Evolutionary conservation across 2,329 filamentous ascomycete genomes (phyloP).

Genomic region (Lecanoromycetidae sp.): DNA sequence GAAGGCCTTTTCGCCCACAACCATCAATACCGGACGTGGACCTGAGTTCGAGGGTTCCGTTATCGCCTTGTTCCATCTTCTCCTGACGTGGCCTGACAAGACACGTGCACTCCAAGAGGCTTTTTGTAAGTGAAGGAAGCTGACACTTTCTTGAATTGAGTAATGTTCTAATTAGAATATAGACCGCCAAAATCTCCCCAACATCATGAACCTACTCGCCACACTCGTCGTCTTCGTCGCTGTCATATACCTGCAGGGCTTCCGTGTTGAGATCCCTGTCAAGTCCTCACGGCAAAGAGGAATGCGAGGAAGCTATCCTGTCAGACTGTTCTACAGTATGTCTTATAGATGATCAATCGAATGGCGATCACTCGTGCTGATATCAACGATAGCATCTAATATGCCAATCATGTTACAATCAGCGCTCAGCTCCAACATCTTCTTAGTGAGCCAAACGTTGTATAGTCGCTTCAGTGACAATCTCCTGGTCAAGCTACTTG

Average conservation of each 20-base stretch:
- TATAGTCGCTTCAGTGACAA: slow-evolving; percentile 99
- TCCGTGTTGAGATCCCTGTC: slow-evolving; percentile 99
- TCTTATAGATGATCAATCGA: too few species aligned
- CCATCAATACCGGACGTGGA: slow-evolving; percentile 97
- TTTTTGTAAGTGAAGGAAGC: too few species aligned
- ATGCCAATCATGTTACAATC: slow-evolving; percentile 99
- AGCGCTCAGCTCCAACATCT: slow-evolving; percentile 95
- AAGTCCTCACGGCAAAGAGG: slow-evolving; percentile 98
- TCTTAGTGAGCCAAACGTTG: slow-evolving; percentile 98
- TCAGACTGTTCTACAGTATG: slow-evolving; percentile 87
- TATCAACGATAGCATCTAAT: slow-evolving; percentile 52
- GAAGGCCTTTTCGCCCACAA: slow-evolving; percentile 99
- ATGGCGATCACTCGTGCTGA: neutral
- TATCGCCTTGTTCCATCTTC: slow-evolving; percentile 92
- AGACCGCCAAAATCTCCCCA: slow-evolving; percentile 93
- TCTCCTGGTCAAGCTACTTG: slow-evolving; percentile 90
- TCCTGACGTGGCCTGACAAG: slow-evolving; percentile 99
- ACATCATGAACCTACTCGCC: slow-evolving; percentile 96
- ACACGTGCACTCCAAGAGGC: slow-evolving; percentile 95
- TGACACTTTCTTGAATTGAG: too few species aligned
- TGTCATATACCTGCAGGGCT: slow-evolving; percentile 98
- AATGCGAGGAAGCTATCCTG: slow-evolving; percentile 93
- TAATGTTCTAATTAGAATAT: neutral
- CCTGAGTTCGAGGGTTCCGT: slow-evolving; percentile 98
- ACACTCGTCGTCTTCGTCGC: slow-evolving; percentile 89